Conservation (phyloP, 768 basidiomycete genomes). For the Termitomyces titanicus region DNA sequence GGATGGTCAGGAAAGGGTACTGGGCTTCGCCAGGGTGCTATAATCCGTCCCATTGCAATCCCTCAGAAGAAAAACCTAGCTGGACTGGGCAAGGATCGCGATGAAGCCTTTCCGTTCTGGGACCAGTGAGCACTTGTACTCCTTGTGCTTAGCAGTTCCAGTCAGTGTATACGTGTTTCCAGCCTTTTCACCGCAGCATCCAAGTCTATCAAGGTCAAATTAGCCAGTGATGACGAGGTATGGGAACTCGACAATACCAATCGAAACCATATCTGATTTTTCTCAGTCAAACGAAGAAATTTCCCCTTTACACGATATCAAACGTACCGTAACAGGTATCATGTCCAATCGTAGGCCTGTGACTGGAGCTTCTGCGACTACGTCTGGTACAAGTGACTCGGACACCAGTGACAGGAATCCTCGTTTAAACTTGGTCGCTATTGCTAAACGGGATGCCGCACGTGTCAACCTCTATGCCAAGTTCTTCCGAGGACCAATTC, state of each 20-base stretch:
- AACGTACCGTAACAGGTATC: conserved; percentile 70
- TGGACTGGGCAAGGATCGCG: conserved; percentile 89
- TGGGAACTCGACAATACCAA: background rate
- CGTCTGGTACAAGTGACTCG: conserved; percentile 42
- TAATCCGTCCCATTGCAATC: conserved; percentile 71
- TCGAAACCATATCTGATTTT: background rate
- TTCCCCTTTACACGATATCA: conserved; percentile 6
- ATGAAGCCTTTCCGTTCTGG: conserved; percentile 97
- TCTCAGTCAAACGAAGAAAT: conserved; percentile 10
- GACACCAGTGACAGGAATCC: conserved; percentile 23
- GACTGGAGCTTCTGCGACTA: conserved; percentile 44
- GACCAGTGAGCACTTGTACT: conserved; percentile 69
- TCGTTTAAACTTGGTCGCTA: conserved; percentile 49
- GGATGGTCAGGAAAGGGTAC: conserved; percentile 89
- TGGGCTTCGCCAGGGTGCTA: conserved; percentile 81
- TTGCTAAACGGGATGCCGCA: conserved; percentile 78
- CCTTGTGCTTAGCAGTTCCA: background rate
- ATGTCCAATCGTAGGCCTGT: conserved; percentile 67
- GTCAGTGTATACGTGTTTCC: background rate
- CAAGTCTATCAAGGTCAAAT: conserved; percentile 73
- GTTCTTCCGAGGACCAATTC: conserved; percentile 76
- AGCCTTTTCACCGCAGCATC: conserved; percentile 84
- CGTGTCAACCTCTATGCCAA: conserved; percentile 69
- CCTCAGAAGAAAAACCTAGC: conserved; percentile 82
- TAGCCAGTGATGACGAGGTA: conserved; percentile 47